Evolutionary conservation across 169 alveolate species (phyloP).

Genomic region (Cryptosporidium meleagridis): DNA sequence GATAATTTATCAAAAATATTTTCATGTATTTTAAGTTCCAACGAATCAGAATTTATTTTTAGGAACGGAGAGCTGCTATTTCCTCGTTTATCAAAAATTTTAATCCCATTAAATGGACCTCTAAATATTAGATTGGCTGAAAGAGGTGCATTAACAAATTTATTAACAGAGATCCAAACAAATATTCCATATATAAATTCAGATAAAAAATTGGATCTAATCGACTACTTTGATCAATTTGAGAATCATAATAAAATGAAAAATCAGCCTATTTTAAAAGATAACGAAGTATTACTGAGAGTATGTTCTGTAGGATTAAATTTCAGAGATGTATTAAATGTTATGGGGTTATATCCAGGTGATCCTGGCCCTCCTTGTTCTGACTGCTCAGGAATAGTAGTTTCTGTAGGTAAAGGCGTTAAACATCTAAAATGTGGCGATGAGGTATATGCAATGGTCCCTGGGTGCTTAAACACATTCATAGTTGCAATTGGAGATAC

Average conservation of each 20-base stretch:
- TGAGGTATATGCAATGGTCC: conserved; percentile 73
- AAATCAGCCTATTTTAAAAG: not conserved
- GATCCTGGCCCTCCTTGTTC: conserved; percentile 73
- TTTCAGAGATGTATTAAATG: conserved; percentile 79
- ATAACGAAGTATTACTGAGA: conserved; percentile 76
- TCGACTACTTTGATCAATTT: conserved; percentile 3
- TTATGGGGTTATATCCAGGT: conserved; percentile 75
- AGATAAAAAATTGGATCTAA: not conserved
- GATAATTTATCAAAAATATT: conserved; percentile 11
- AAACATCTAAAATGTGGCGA: conserved; percentile 67
- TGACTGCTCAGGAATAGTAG: conserved; percentile 66
- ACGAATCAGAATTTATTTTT: conserved; percentile 35
- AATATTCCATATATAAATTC: conserved; percentile 7
- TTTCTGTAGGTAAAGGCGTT: conserved; percentile 51
- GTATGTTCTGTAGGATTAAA: conserved; percentile 80
- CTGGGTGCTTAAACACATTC: conserved; percentile 73
- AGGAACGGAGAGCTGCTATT: conserved; percentile 15
- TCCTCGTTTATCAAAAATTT: conserved; percentile 8
- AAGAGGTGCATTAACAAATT: conserved; percentile 72
- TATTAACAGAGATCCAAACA: not conserved
- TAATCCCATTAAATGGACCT: conserved; percentile 26
- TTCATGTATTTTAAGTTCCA: not conserved
- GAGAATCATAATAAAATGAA: not conserved
- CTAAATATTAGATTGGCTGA: conserved; percentile 6
- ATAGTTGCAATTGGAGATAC: conserved; percentile 63